These are phyloP conservation scores for Penicillium silybi DNA, from an alignment of 495 filamentous ascomycete species.

Conservation along the genomic window DNA sequence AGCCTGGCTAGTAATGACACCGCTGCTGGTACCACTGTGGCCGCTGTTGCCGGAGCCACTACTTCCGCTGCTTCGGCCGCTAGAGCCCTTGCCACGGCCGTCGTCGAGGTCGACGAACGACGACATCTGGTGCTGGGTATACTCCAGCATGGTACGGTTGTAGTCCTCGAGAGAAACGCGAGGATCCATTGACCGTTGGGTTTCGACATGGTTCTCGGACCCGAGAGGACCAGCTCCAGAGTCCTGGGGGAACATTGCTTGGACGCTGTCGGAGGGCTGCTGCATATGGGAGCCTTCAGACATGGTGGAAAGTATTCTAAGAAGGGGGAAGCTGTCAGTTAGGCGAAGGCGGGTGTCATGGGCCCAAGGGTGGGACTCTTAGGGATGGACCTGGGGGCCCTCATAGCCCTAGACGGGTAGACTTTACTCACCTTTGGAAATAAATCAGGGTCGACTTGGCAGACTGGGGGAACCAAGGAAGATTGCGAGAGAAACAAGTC, in stretches of 20 bases:
- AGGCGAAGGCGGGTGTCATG: neutral
- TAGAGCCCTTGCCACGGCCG: slow-evolving; percentile 12
- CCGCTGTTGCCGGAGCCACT: slow-evolving; percentile 31
- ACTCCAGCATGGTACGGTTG: slow-evolving; percentile 43
- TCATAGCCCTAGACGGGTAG: neutral
- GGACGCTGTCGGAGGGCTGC: slow-evolving; percentile 9
- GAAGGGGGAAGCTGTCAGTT: neutral
- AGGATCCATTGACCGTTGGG: slow-evolving; percentile 22
- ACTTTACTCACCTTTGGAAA: slow-evolving; percentile 8
- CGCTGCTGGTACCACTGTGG: slow-evolving; percentile 19
- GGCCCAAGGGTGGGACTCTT: too few relatives aligned
- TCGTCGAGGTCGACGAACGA: slow-evolving; percentile 34
- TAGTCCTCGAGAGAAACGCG: slow-evolving; percentile 40
- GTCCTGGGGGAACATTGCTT: slow-evolving; percentile 20
- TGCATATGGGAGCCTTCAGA: slow-evolving; percentile 23
- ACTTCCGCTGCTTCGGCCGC: slow-evolving; percentile 33
- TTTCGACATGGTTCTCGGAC: slow-evolving; percentile 15
- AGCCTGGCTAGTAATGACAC: slow-evolving; percentile 15
- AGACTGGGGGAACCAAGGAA: slow-evolving; percentile 4
- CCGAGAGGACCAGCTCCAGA: slow-evolving; percentile 18
- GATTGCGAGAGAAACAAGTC: slow-evolving; percentile 1
- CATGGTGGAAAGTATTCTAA: slow-evolving; percentile 19
- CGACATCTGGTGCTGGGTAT: slow-evolving; percentile 44
- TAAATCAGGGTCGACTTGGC: slow-evolving; percentile 1
- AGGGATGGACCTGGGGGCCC: too few relatives aligned